These are phyloP conservation scores for Aspergillus bertholletiae DNA, from an alignment of 495 filamentous ascomycete species.

Conservation along the genomic window DNA sequence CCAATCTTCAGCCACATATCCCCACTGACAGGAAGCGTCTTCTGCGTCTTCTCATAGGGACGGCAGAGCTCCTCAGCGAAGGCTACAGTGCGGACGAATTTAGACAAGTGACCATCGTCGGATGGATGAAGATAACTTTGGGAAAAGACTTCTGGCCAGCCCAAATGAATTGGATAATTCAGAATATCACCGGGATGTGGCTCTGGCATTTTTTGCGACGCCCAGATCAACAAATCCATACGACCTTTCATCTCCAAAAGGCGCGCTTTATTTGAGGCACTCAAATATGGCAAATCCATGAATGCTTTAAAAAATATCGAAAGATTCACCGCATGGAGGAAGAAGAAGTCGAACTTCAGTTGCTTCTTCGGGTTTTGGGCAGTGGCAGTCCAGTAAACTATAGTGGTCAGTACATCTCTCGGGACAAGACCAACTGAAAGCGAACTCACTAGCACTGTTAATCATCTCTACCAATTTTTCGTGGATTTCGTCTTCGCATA, in stretches of 20 bases:
- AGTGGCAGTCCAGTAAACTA: conserved; percentile 57
- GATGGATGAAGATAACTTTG: conserved; percentile 42
- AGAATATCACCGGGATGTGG: conserved; percentile 53
- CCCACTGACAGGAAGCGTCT: conserved; percentile 52
- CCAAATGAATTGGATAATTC: conserved; percentile 43
- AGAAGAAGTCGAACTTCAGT: conserved; percentile 78
- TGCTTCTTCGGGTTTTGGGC: conserved; percentile 61
- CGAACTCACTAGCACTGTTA: no score
- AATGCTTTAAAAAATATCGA: conserved; percentile 62
- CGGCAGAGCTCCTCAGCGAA: conserved; percentile 49
- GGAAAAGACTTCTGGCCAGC: conserved; percentile 56
- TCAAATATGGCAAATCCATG: conserved; percentile 23
- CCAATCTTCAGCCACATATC: conserved; percentile 70
- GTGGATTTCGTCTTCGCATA: no score
- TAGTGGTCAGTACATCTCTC: conserved; percentile 74
- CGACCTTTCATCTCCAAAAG: conserved; percentile 74
- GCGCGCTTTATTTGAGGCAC: conserved; percentile 50
- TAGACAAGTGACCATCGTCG: conserved; percentile 78
- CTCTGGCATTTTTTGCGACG: conserved; percentile 52
- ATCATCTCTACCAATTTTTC: no score
- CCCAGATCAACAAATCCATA: conserved; percentile 64
- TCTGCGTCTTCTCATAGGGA: conserved; percentile 38
- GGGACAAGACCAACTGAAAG: conserved; percentile 62
- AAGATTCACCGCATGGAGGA: conserved; percentile 64
- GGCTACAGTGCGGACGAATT: conserved; percentile 64